A percentile compares a stretch with the other conserved stretches of the same genome.
Evolutionary conservation across 1,139 yeast genomes (phyloP).

Genomic region (Casaregolazyma suthepensis): DNA sequence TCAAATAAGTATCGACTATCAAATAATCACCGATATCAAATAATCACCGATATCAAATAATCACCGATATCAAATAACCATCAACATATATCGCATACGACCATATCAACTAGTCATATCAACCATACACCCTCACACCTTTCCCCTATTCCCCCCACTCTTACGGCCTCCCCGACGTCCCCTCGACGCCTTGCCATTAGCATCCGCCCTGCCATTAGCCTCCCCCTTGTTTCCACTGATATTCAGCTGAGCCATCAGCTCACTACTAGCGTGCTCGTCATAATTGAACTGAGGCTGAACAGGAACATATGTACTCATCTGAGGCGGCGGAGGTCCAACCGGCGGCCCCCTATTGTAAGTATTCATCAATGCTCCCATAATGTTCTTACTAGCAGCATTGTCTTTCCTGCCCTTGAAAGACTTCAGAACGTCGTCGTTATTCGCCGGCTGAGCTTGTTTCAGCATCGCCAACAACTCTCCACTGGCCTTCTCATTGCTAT

Average conservation of each 20-base stretch:
- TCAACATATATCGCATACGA: too few relatives aligned
- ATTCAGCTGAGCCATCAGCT: slow-evolving; percentile 26
- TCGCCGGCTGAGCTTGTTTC: slow-evolving; percentile 22
- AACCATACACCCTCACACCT: neutral
- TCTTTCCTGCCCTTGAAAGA: slow-evolving; percentile 38
- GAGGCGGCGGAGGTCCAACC: slow-evolving; percentile 19
- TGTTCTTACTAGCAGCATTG: slow-evolving; percentile 36
- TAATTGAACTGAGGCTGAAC: slow-evolving; percentile 16
- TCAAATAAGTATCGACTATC: too few relatives aligned
- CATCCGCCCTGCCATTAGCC: slow-evolving; percentile 7
- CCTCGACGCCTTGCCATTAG: slow-evolving; percentile 14
- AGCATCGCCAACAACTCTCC: slow-evolving; percentile 40
- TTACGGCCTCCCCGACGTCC: slow-evolving; percentile 31
- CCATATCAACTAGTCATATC: too few relatives aligned
- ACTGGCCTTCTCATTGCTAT: slow-evolving; percentile 19
- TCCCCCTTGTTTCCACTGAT: slow-evolving; percentile 13
- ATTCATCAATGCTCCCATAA: slow-evolving; percentile 40
- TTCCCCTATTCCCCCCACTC: slow-evolving; percentile 5
- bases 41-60: too few relatives aligned
- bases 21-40: too few relatives aligned
- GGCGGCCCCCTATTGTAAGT: slow-evolving; percentile 22
- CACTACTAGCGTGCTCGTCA: slow-evolving; percentile 28
- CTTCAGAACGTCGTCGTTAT: slow-evolving; percentile 27
- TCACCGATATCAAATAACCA: too few relatives aligned
- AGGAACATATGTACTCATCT: slow-evolving; percentile 15